phyloP scores from a whole-genome alignment of 139 green algal species.

The Chlorella sp. region DNA sequence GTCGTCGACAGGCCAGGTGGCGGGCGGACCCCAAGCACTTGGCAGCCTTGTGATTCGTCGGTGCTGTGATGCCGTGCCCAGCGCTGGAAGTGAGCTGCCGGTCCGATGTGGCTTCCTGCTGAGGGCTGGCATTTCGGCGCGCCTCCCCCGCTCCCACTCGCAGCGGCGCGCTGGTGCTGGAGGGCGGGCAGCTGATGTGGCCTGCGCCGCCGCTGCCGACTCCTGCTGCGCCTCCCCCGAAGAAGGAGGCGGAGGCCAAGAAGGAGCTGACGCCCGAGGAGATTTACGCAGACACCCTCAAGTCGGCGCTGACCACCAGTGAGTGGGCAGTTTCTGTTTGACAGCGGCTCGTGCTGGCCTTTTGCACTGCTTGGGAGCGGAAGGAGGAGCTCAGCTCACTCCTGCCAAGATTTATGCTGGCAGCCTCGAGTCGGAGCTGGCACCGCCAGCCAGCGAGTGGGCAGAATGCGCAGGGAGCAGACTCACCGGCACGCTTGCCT shows the following conservation, averaged over 20 bases:
- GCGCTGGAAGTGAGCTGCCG: too few relatives aligned
- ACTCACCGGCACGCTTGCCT: not conserved
- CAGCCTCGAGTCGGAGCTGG: too few relatives aligned
- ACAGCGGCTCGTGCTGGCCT: not conserved
- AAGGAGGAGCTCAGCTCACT: too few relatives aligned
- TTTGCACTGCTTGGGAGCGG: too few relatives aligned
- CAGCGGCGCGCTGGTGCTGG: conserved; percentile 78
- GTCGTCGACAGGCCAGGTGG: too few relatives aligned
- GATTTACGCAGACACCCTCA: conserved; percentile 65
- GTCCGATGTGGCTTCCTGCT: too few relatives aligned
- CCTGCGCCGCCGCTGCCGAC: conserved; percentile 63
- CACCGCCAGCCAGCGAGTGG: too few relatives aligned
- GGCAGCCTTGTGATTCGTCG: too few relatives aligned
- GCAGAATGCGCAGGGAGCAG: not conserved
- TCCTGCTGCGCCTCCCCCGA: conserved; percentile 1
- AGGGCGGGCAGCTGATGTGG: conserved; percentile 83
- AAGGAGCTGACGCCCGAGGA: conserved; percentile 50
- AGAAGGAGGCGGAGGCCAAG: conserved; percentile 15
- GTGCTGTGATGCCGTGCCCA: too few relatives aligned
- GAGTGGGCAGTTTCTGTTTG: not conserved
- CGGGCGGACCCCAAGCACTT: too few relatives aligned
- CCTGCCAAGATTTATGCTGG: too few relatives aligned
- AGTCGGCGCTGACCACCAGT: conserved; percentile 27
- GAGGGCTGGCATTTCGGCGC: too few relatives aligned
- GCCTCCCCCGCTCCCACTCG: not conserved